Evolutionary conservation across 2,329 filamentous ascomycete genomes (phyloP), one percentile per base, ranked within the genome.

Genomic region (Fulvia fulva): DNA sequence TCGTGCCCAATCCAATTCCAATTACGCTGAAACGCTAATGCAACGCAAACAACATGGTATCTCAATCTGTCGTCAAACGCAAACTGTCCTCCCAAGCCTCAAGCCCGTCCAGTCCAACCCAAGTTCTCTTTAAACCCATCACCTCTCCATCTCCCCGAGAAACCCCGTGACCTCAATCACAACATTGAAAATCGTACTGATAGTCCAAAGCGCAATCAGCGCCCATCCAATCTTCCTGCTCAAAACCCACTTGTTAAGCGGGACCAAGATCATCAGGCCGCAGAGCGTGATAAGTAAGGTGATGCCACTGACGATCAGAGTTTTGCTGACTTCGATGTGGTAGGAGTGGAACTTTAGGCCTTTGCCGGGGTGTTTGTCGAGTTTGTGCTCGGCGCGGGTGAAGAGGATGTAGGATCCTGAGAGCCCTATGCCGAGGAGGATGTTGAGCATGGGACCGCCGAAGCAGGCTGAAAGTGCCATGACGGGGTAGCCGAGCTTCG

Each of bases 401-500:
- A 95, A 80, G 57, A 90, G 92, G 83, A 97, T 94, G 71, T 92
- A 95, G 41, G 90, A 83, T 16, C 94, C 94, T 25, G 89, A 89
- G 3, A 97, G 80, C n/a, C 94, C 94, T 53, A 99, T 92, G 0
- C 94, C 94, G 3, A 99, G 83, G 0, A 99, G 78, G 62, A 99
- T 99, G 68, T 99, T 99, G 43, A 99, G 83, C 91, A 99, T 93
- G 0, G 94, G 94, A 0, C 94, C 95, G n/a, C 94, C 94, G 72
- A 99, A 97, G 72, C 94, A 99, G 4, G 94, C 94, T 32, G 90
- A 92, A 43, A 88, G 77, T 0, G 94, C 94, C 94, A 99, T 99
- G 62, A 99, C 91, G 0, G 94, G 94, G 74, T 92, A 97, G 2
- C 94, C 94, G 2, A 99, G 84, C 32, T 90, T 85, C 3, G 94